A percentile compares a stretch with the other conserved stretches of the same genome.
Conservation (phyloP, 345 rosid species). For the Angophora floribunda region DNA sequence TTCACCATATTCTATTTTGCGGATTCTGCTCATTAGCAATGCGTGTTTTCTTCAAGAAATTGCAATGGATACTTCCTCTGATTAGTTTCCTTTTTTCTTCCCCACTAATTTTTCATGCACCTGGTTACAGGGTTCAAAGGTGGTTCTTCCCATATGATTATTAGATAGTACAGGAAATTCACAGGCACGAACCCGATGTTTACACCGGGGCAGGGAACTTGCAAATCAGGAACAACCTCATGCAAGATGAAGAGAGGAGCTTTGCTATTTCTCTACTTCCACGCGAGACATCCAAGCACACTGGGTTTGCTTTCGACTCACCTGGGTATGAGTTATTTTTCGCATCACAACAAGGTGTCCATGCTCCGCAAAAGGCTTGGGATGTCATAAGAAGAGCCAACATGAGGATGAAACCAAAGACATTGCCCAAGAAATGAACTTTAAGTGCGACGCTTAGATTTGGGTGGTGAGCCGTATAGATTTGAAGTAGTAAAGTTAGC, state of each 20-base stretch:
- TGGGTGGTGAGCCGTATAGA: neutral
- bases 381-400: constrained; percentile 94
- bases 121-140: constrained; percentile 56
- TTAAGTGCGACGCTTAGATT: neutral
- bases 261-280: constrained; percentile 80
- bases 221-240: constrained; percentile 49
- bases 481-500: neutral
- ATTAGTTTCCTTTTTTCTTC: neutral
- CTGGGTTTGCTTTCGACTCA: constrained; percentile 96
- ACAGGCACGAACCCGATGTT: constrained; percentile 18
- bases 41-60: neutral
- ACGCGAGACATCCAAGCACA: constrained; percentile 75
- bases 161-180: constrained; percentile 91
- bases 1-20: neutral
- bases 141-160: constrained; percentile 96
- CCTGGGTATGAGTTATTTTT: constrained; percentile 97
- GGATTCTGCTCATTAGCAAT: neutral
- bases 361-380: constrained; percentile 95
- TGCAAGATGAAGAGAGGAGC: constrained; percentile 75
- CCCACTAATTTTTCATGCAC: neutral
- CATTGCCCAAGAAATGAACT: constrained; percentile 24
- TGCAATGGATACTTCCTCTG: neutral
- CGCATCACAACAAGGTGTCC: constrained; percentile 71
- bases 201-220: constrained; percentile 11
- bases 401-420: constrained; percentile 41